Evolutionary conservation across 2,329 filamentous ascomycete species (phyloP).

Genomic region (Aspergillus ochraceoroseus): DNA sequence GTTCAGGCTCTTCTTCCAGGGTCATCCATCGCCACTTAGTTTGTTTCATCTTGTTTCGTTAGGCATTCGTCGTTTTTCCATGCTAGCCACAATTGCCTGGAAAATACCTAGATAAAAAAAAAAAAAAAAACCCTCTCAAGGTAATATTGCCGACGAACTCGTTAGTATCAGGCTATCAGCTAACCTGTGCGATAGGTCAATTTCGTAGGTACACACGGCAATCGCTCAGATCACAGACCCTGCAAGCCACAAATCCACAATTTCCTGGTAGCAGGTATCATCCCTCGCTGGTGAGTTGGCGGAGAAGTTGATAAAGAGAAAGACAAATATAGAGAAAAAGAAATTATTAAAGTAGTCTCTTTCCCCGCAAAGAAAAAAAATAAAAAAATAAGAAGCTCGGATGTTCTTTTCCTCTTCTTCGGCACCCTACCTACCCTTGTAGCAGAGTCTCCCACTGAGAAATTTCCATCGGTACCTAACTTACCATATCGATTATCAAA

Average conservation of each 20-base stretch:
- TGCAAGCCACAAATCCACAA: slow-evolving; percentile 17
- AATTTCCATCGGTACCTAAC: not conserved
- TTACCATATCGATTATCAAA: no score
- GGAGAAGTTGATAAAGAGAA: slow-evolving; percentile 4
- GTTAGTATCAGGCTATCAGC: no score
- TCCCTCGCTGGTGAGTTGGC: slow-evolving; percentile 5
- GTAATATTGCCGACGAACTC: no score
- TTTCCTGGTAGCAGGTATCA: slow-evolving; percentile 12
- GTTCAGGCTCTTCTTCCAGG: slow-evolving; percentile 3
- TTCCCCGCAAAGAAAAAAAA: slow-evolving; percentile 26
- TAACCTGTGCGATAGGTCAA: slow-evolving; percentile 8
- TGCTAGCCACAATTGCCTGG: no score
- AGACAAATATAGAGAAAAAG: slow-evolving; percentile 6
- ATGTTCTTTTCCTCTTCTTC: not conserved
- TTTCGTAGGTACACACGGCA: slow-evolving; percentile 7
- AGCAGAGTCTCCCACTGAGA: not conserved
- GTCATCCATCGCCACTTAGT: not conserved
- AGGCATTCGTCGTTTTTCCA: no score
- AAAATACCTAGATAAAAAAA: no score
- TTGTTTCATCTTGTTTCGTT: no score
- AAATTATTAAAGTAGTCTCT: slow-evolving; percentile 6
- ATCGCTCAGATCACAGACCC: slow-evolving; percentile 9
- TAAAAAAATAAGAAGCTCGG: slow-evolving; percentile 11
- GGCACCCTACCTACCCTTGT: not conserved
- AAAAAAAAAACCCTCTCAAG: no score